Conservation (phyloP, 2,329 filamentous ascomycete species). For the Paraconiothyrium sp. region DNA sequence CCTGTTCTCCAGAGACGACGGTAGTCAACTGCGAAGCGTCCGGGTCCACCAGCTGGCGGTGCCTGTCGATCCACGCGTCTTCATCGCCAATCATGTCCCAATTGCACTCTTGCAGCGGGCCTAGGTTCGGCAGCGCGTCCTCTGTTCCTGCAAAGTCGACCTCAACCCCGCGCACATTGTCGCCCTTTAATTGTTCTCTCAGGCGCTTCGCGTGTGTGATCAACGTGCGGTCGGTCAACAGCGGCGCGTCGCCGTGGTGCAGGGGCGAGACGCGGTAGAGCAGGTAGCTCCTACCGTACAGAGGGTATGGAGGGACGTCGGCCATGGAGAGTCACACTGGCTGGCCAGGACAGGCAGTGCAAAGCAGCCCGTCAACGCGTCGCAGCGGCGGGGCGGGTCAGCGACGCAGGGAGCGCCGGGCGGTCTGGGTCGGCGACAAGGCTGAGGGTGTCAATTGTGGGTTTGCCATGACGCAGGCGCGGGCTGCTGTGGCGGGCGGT, state of each 20-base stretch:
- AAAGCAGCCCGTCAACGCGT: not conserved
- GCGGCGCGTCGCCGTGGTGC: constrained; percentile 54
- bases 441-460: constrained; percentile 2
- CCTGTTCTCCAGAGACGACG: constrained; percentile 29
- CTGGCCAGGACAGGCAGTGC: not conserved
- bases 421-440: constrained; percentile 12
- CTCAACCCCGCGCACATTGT: constrained; percentile 58
- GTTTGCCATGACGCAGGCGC: constrained; percentile 25
- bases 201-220: constrained; percentile 59
- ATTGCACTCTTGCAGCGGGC: constrained; percentile 57
- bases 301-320: constrained; percentile 52
- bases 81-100: constrained; percentile 58
- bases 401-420: not conserved
- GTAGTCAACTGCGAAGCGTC: constrained; percentile 40
- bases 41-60: constrained; percentile 44
- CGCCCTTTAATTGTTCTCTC: constrained; percentile 59
- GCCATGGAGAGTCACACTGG: constrained; percentile 33
- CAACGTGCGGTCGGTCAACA: constrained; percentile 51
- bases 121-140: constrained; percentile 55
- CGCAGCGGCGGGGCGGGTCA: not conserved
- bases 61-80: constrained; percentile 50
- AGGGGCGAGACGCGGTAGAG: constrained; percentile 64
- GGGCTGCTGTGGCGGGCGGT: constrained; percentile 12
- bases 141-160: constrained; percentile 50
- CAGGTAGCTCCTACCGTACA: constrained; percentile 65